Conservation (phyloP, 495 filamentous ascomycete genomes). For the Neurospora sp. region DNA sequence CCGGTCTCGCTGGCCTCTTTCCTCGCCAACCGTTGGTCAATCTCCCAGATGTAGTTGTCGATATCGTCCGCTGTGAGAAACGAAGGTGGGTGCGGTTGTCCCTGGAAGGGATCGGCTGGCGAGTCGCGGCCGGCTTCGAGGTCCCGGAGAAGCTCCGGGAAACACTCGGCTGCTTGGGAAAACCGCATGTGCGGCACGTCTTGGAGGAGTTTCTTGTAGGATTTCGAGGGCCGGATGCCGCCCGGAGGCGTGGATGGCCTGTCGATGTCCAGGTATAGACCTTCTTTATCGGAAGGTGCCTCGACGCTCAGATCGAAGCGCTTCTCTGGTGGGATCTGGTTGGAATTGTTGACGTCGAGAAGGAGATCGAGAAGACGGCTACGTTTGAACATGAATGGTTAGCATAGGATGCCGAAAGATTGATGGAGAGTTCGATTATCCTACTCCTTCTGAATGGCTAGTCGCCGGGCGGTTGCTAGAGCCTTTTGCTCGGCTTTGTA, state of each 20-base stretch:
- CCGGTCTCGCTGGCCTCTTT: constrained; percentile 10
- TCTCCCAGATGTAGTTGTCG: constrained; percentile 63
- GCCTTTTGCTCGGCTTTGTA: constrained; percentile 71
- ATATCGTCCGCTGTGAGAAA: constrained; percentile 71
- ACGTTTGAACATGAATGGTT: constrained; percentile 1
- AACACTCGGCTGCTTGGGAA: constrained; percentile 26
- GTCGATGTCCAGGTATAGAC: constrained; percentile 24
- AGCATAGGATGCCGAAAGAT: not conserved
- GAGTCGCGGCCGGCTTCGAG: constrained; percentile 29
- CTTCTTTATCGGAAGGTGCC: constrained; percentile 44
- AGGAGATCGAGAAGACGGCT: constrained; percentile 76
- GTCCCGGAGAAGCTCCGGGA: constrained; percentile 30
- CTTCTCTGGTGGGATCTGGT: constrained; percentile 61
- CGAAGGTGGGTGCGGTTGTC: constrained; percentile 30
- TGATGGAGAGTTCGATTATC: constrained; percentile 9
- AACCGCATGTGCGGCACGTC: constrained; percentile 33
- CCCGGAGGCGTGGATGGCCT: constrained; percentile 13
- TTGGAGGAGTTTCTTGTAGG: constrained; percentile 27
- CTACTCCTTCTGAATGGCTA: constrained; percentile 77
- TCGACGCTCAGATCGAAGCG: constrained; percentile 53
- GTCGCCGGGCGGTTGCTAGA: constrained; percentile 60
- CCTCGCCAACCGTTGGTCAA: constrained; percentile 56
- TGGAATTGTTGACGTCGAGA: constrained; percentile 72
- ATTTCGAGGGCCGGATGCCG: constrained; percentile 22
- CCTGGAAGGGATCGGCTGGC: constrained; percentile 25